Percentiles rank a stretch among this genome's conserved stretches.
Evolutionary conservation across 805 yeast species (phyloP).

Genomic region (Wickerhamiella kazuoi): DNA sequence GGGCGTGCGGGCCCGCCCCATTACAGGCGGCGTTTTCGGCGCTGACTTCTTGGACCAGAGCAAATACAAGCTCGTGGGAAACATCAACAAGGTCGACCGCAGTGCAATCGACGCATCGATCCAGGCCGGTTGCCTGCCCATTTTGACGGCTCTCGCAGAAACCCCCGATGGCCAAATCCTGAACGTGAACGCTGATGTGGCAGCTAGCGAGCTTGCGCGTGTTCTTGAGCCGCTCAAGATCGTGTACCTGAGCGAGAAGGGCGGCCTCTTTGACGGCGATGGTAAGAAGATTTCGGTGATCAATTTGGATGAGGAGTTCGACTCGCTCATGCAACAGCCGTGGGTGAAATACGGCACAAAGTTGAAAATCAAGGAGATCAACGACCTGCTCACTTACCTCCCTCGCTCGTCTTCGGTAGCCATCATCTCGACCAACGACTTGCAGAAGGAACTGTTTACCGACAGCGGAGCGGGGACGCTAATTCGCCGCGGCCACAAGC

Average conservation of each 20-base stretch:
- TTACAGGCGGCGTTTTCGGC: slow-evolving; percentile 90
- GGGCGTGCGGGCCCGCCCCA: slow-evolving; percentile 98
- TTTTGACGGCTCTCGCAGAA: slow-evolving; percentile 90
- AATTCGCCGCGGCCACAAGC: slow-evolving; percentile 91
- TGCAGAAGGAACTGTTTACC: slow-evolving; percentile 93
- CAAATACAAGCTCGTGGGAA: slow-evolving; percentile 85
- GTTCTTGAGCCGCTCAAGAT: slow-evolving; percentile 94
- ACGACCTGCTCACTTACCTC: slow-evolving; percentile 77
- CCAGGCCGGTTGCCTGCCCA: slow-evolving; percentile 91
- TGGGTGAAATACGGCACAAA: slow-evolving; percentile 99
- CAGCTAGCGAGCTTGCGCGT: slow-evolving; percentile 95
- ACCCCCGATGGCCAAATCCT: slow-evolving; percentile 91
- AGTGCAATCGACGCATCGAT: slow-evolving; percentile 86
- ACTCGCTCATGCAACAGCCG: slow-evolving; percentile 70
- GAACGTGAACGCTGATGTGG: slow-evolving; percentile 96
- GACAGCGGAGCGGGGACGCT: slow-evolving; percentile 99
- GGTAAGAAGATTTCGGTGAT: slow-evolving; percentile 79
- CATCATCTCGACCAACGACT: slow-evolving; percentile 81
- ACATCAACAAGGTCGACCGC: slow-evolving; percentile 70
- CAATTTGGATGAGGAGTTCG: slow-evolving; percentile 92
- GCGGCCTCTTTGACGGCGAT: slow-evolving; percentile 86
- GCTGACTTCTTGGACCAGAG: slow-evolving; percentile 84
- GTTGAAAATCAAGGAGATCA: slow-evolving; percentile 88
- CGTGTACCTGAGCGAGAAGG: slow-evolving; percentile 91
- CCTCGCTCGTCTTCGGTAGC: slow-evolving; percentile 98